Evolutionary conservation across 2,329 filamentous ascomycete genomes (phyloP).

Genomic region (Penicillium rolfsii): DNA sequence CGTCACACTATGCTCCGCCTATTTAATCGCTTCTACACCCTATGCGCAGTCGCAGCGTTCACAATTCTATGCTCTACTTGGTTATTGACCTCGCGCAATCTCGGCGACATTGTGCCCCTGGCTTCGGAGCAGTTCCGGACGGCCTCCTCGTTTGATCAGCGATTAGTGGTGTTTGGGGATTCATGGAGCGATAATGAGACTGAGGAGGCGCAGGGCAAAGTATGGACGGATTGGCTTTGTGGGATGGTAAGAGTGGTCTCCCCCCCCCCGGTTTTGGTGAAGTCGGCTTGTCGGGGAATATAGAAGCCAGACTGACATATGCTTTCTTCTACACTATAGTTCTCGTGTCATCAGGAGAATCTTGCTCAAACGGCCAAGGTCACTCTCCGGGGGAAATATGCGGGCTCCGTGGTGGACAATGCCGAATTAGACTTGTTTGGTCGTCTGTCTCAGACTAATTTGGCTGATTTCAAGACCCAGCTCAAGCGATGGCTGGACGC

Average conservation of each 20-base stretch:
- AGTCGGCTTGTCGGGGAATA: background rate
- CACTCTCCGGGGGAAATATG: slow-evolving; percentile 27
- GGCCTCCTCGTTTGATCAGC: slow-evolving; percentile 29
- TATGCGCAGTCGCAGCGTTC: slow-evolving; percentile 35
- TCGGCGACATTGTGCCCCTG: slow-evolving; percentile 24
- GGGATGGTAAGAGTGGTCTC: slow-evolving; percentile 33
- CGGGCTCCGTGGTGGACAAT: slow-evolving; percentile 42
- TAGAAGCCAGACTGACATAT: background rate
- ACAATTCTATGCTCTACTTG: slow-evolving; percentile 37
- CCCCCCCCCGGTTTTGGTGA: background rate
- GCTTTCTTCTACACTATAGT: slow-evolving; percentile 21
- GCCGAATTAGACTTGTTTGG: slow-evolving; percentile 32
- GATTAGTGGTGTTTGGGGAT: slow-evolving; percentile 46
- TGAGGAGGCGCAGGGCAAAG: slow-evolving; percentile 31
- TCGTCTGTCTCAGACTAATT: slow-evolving; percentile 31
- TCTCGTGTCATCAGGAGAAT: slow-evolving; percentile 41
- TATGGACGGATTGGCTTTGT: slow-evolving; percentile 45
- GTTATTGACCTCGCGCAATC: slow-evolving; percentile 32
- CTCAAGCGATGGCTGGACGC: slow-evolving; percentile 40
- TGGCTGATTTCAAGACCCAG: slow-evolving; percentile 44
- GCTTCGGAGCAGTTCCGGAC: slow-evolving; percentile 24
- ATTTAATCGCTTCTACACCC: slow-evolving; percentile 37
- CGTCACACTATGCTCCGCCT: slow-evolving; percentile 30
- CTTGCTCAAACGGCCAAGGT: slow-evolving; percentile 37
- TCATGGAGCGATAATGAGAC: slow-evolving; percentile 44